A percentile compares a stretch with the other conserved stretches of the same genome.
phyloP scores from a whole-genome alignment of 2,329 filamentous ascomycete genomes.

The Ceratocystis albifundus region DNA sequence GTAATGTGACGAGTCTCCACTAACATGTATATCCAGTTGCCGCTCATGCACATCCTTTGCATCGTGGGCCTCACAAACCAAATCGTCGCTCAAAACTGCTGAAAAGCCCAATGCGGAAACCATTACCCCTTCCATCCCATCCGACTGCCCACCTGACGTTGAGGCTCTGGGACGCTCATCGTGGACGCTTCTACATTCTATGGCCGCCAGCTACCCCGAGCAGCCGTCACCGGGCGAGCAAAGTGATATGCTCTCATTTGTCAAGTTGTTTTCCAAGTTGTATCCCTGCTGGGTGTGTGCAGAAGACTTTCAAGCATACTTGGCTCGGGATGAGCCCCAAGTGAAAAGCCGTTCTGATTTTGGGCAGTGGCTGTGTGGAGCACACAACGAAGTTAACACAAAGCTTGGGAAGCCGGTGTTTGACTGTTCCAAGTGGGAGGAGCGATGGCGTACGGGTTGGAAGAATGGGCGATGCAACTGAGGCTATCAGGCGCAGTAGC shows the following conservation, averaged over 20 bases:
- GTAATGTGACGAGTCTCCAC: conserved; percentile 5
- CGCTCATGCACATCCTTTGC: conserved; percentile 60
- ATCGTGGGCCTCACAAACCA: conserved; percentile 46
- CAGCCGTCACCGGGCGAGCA: conserved; percentile 58
- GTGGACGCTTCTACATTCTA: conserved; percentile 88
- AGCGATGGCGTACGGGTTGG: conserved; percentile 90
- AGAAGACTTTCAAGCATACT: conserved; percentile 77
- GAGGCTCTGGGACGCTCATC: conserved; percentile 74
- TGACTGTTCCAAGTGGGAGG: conserved; percentile 82
- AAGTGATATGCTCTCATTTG: conserved; percentile 63
- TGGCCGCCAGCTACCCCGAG: conserved; percentile 76
- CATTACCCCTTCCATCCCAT: conserved; percentile 31
- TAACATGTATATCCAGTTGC: conserved; percentile 40
- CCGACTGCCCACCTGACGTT: conserved; percentile 83
- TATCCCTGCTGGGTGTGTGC: conserved; percentile 97
- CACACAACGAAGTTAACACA: conserved; percentile 75
- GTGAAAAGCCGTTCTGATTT: conserved; percentile 35
- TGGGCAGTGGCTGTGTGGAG: conserved; percentile 71
- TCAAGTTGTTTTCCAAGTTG: conserved; percentile 67
- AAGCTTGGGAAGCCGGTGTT: conserved; percentile 87
- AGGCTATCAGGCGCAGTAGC: conserved; percentile 20
- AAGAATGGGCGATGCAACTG: conserved; percentile 53
- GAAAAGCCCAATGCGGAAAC: conserved; percentile 29
- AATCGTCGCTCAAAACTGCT: conserved; percentile 31
- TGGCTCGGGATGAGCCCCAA: conserved; percentile 52